A percentile compares a stretch with the other conserved stretches of the same genome.
Evolutionary conservation across 2,329 filamentous ascomycete species (phyloP).

Genomic region (Hansfordia pulvinata): DNA sequence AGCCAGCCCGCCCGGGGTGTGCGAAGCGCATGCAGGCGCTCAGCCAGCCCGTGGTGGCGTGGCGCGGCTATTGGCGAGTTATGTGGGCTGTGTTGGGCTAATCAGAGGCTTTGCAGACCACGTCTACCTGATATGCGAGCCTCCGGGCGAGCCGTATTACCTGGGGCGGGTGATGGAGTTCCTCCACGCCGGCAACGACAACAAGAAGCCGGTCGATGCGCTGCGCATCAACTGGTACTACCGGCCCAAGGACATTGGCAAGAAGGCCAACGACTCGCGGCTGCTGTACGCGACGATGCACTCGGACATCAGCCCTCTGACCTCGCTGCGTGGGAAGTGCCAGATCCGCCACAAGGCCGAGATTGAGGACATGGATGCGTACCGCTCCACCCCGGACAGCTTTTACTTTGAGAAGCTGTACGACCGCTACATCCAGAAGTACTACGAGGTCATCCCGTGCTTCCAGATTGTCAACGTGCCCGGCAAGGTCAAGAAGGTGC

Average conservation of each 20-base stretch:
- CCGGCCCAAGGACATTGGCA: slow-evolving; percentile 86
- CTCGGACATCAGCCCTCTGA: slow-evolving; percentile 87
- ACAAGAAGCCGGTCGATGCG: slow-evolving; percentile 62
- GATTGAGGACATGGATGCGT: slow-evolving; percentile 69
- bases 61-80: slow-evolving; percentile 1
- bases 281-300: slow-evolving; percentile 96
- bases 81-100: slow-evolving; percentile 15
- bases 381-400: slow-evolving; percentile 69
- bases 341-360: slow-evolving; percentile 80
- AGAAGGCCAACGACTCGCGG: slow-evolving; percentile 81
- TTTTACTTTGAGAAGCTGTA: slow-evolving; percentile 98
- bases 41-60: neutral
- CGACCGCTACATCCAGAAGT: slow-evolving; percentile 94
- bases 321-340: slow-evolving; percentile 86
- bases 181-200: slow-evolving; percentile 66
- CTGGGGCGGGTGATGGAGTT: slow-evolving; percentile 98
- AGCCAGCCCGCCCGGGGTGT: no score
- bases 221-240: slow-evolving; percentile 98
- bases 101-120: slow-evolving; percentile 37
- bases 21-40: neutral
- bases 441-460: slow-evolving; percentile 93
- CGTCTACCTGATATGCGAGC: slow-evolving; percentile 94
- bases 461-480: slow-evolving; percentile 91
- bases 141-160: slow-evolving; percentile 95
- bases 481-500: slow-evolving; percentile 83